Evolutionary conservation across 768 basidiomycete genomes (phyloP), one percentile per base, ranked within the genome.

Genomic region (Leccinum variicolor): DNA sequence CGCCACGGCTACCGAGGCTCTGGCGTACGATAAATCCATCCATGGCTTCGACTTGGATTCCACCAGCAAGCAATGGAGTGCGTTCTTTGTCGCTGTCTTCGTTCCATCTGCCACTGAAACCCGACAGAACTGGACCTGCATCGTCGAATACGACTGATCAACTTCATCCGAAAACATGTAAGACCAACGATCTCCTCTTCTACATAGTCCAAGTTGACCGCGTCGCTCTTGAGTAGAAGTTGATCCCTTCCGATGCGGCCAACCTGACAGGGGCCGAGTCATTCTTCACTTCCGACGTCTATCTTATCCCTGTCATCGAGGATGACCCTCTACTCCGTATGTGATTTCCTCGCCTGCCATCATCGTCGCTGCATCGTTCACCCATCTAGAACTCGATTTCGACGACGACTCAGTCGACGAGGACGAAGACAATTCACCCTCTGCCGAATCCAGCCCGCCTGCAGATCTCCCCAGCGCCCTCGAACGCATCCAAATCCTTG

Each of bases 301-400:
- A 92, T 66, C 83, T 98, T 21, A 81, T 83, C 41, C 96, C 96
- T 2, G 84, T 82, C 28, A 62, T 97, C 45, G 86, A 90, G 65
- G 89, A 94, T 64, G 96, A 98, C 68, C 89, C 93, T 2, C 74
- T 97, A 13, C 85, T 98, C 23, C 91, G 96, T 97, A 66, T 67
- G 89, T 77, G 11, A 3, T 48, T 28, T 26, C 26, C 5, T 34
- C n/a, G 7, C 50, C 8, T 41, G 4, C 5, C 0, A 4, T 31
- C 28, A n/a, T 19, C 55, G n/a, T 28, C 25, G 3, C 33, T 43
- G 28, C 13, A 45, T 52, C n/a, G 36, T 10, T 19, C 33, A 36
- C 45, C 23, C 47, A 19, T 33, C 14, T 33, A 90, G 92, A 90
- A 63, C 69, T 86, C 36, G 81, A 85, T 54, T 76, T 82, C 13